Conservation (phyloP, 495 filamentous ascomycete genomes). For the Rhypophila decipiens region DNA sequence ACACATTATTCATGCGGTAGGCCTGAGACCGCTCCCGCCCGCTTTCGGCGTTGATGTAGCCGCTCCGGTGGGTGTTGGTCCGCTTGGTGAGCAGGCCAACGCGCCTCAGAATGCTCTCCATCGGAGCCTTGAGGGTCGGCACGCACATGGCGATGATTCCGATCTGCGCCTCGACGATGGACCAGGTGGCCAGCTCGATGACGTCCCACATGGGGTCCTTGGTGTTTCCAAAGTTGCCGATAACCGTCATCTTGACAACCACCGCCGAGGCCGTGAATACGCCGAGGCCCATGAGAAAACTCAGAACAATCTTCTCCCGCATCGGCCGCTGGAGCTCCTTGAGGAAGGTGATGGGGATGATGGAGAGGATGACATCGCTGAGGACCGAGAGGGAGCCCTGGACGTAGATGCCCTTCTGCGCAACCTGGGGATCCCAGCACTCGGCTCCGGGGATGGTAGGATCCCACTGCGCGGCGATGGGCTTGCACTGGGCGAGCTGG, state of each 20-base stretch:
- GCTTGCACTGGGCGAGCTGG: neutral
- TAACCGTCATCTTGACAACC: neutral
- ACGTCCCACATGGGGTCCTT: neutral
- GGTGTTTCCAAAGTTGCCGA: neutral
- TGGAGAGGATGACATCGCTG: neutral
- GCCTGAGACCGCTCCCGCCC: neutral
- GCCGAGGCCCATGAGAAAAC: neutral
- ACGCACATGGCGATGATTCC: constrained; percentile 3
- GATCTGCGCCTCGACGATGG: constrained; percentile 1
- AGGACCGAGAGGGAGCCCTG: neutral
- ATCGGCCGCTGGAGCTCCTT: constrained; percentile 2
- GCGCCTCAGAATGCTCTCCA: neutral
- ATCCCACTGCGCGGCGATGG: neutral
- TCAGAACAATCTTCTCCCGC: neutral
- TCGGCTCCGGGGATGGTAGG: neutral
- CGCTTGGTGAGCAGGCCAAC: neutral
- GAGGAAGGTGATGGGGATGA: constrained; percentile 1
- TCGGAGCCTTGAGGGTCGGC: constrained; percentile 1
- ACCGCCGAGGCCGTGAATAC: neutral
- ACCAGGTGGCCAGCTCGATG: neutral
- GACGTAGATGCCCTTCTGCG: neutral
- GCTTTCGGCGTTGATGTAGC: neutral
- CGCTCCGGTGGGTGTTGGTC: neutral
- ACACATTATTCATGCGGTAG: neutral
- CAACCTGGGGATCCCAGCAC: neutral